Evolutionary conservation across 495 filamentous ascomycete genomes (phyloP).

Genomic region (Polyplosphaeria fusca): DNA sequence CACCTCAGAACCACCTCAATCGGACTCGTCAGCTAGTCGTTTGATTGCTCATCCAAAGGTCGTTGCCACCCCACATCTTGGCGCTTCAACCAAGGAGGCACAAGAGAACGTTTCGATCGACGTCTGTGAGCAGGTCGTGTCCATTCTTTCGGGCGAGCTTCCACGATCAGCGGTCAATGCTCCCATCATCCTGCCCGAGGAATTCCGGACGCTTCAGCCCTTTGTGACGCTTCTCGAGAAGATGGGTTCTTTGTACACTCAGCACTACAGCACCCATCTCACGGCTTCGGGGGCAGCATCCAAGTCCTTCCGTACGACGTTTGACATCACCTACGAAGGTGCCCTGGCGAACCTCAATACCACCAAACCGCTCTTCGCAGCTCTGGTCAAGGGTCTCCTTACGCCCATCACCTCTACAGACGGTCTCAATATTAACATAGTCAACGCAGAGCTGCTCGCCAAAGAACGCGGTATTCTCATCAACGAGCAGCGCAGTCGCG

Average conservation of each 20-base stretch:
- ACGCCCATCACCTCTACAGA: constrained; percentile 55
- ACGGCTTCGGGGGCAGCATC: constrained; percentile 15
- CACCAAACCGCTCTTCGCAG: constrained; percentile 67
- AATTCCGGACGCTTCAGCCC: constrained; percentile 65
- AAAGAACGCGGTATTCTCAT: constrained; percentile 66
- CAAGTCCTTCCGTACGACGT: constrained; percentile 50
- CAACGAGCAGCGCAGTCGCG: constrained; percentile 59
- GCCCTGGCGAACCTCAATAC: constrained; percentile 59
- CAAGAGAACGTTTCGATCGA: constrained; percentile 74
- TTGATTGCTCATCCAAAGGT: constrained; percentile 61
- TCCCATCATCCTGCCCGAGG: constrained; percentile 68
- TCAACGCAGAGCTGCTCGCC: constrained; percentile 67
- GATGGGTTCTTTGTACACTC: constrained; percentile 67
- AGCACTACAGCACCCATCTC: constrained; percentile 54
- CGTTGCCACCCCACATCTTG: constrained; percentile 68
- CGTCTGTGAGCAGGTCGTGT: constrained; percentile 69
- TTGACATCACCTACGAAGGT: constrained; percentile 68
- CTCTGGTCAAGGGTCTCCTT: constrained; percentile 65
- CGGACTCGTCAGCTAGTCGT: constrained; percentile 51
- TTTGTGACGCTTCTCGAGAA: constrained; percentile 67
- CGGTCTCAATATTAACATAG: constrained; percentile 67
- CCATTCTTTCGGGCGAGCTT: constrained; percentile 61
- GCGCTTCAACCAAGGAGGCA: constrained; percentile 70
- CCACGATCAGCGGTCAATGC: constrained; percentile 71
- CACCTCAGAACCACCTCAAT: constrained; percentile 61